phyloP scores from a whole-genome alignment of 441 rosid species.

The Aquilaria agallochum region DNA sequence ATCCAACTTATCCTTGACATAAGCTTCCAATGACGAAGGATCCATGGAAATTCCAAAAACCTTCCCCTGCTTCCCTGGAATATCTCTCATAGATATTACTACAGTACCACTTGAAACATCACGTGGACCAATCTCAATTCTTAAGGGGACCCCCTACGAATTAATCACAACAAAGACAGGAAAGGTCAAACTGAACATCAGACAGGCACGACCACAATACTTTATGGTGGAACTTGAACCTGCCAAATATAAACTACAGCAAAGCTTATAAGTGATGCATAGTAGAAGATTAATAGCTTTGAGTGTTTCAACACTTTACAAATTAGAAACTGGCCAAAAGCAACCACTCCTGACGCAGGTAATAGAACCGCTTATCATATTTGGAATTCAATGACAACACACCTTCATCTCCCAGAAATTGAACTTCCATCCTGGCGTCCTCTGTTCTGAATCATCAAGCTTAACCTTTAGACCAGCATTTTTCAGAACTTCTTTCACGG shows the following conservation, averaged over 20 bases:
- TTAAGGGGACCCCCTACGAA: conserved; percentile 72
- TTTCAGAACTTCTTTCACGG: conserved; percentile 55
- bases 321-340: too few relatives aligned
- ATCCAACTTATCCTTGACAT: conserved; percentile 83
- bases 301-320: too few relatives aligned
- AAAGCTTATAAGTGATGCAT: too few relatives aligned
- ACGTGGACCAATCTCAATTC: conserved; percentile 94
- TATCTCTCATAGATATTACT: conserved; percentile 87
- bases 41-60: conserved; percentile 93
- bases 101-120: conserved; percentile 79
- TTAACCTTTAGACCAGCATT: conserved; percentile 71
- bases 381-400: conserved; percentile 6
- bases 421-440: conserved; percentile 93
- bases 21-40: conserved; percentile 57
- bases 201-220: background rate
- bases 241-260: too few relatives aligned
- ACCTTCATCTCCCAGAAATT: conserved; percentile 99
- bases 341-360: too few relatives aligned
- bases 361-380: background rate
- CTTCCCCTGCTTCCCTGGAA: conserved; percentile 93
- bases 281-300: too few relatives aligned
- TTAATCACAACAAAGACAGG: conserved; percentile 1
- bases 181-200: background rate
- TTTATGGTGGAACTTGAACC: background rate
- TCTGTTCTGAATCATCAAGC: conserved; percentile 78